These are phyloP conservation scores for Aspergillus bombycis DNA, from an alignment of 2,329 filamentous ascomycete genomes.

Conservation along the genomic window DNA sequence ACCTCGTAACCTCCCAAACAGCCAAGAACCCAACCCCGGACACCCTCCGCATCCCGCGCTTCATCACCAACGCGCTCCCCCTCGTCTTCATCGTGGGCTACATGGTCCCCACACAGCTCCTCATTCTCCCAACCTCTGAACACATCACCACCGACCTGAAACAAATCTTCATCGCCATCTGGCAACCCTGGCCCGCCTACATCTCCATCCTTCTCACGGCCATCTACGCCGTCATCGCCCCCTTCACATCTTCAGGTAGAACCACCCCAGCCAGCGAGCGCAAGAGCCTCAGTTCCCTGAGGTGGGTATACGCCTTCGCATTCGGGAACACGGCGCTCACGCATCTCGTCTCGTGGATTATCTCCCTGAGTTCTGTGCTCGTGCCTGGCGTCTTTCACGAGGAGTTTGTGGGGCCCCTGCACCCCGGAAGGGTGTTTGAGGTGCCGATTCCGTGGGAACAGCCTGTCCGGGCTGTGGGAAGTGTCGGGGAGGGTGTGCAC, in stretches of 20 bases:
- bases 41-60: constrained; percentile 37
- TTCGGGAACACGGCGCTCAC: constrained; percentile 44
- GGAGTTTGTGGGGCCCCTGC: constrained; percentile 37
- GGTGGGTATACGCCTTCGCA: constrained; percentile 47
- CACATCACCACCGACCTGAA: constrained; percentile 46
- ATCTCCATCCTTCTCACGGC: constrained; percentile 45
- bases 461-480: constrained; percentile 32
- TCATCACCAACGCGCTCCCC: constrained; percentile 42
- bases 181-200: constrained; percentile 56
- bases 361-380: constrained; percentile 44
- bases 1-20: constrained; percentile 49
- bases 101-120: constrained; percentile 47
- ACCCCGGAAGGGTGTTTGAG: constrained; percentile 43
- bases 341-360: constrained; percentile 45
- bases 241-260: constrained; percentile 12
- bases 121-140: constrained; percentile 48
- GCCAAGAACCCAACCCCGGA: constrained; percentile 38
- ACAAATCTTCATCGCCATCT: constrained; percentile 53
- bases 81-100: constrained; percentile 48
- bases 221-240: constrained; percentile 30
- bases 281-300: constrained; percentile 36
- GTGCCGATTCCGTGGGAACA: constrained; percentile 39
- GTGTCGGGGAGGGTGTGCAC: constrained; percentile 46
- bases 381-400: constrained; percentile 40
- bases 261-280: constrained; percentile 22